A percentile compares a stretch with the other conserved stretches of the same genome.
Conservation (phyloP, 106 monocot genomes). For the Cymbidium sinense region DNA sequence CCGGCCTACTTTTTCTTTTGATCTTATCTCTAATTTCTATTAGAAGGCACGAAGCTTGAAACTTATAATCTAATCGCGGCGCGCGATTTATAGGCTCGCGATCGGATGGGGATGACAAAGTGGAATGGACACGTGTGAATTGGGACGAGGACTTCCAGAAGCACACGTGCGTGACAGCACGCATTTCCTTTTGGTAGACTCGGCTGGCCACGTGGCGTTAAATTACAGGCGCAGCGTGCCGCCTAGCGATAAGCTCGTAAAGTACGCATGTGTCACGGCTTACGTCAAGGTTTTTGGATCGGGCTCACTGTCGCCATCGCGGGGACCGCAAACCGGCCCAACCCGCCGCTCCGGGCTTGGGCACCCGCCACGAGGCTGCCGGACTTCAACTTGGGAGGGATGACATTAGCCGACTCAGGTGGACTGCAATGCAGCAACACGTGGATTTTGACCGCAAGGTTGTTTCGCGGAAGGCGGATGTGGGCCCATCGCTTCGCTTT, state of each 20-base stretch:
- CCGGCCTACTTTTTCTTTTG: not conserved
- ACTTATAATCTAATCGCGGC: not conserved
- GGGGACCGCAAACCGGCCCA: not conserved
- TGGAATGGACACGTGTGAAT: not conserved
- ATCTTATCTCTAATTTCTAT: not conserved
- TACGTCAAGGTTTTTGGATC: constrained; percentile 14
- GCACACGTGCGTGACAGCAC: constrained; percentile 1
- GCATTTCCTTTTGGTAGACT: not conserved
- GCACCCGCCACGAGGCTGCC: not conserved
- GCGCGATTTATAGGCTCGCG: not conserved
- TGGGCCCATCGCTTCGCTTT: not conserved
- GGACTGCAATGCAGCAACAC: not conserved
- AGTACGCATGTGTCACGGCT: constrained; percentile 15
- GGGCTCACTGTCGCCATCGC: not conserved
- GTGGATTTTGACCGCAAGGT: not conserved
- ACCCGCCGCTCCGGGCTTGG: not conserved
- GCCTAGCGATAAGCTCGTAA: constrained; percentile 2
- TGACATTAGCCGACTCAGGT: not conserved
- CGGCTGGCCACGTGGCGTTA: not conserved
- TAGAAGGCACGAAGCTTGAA: constrained; percentile 4
- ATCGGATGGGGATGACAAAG: not conserved
- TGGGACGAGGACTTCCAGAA: not conserved
- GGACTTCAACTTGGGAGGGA: not conserved
- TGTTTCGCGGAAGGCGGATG: not conserved
- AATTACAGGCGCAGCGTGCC: not conserved